A percentile compares a stretch with the other conserved stretches of the same genome.
phyloP scores from a whole-genome alignment of 2,329 filamentous ascomycete genomes.

The Mycosphaerella sp. region DNA sequence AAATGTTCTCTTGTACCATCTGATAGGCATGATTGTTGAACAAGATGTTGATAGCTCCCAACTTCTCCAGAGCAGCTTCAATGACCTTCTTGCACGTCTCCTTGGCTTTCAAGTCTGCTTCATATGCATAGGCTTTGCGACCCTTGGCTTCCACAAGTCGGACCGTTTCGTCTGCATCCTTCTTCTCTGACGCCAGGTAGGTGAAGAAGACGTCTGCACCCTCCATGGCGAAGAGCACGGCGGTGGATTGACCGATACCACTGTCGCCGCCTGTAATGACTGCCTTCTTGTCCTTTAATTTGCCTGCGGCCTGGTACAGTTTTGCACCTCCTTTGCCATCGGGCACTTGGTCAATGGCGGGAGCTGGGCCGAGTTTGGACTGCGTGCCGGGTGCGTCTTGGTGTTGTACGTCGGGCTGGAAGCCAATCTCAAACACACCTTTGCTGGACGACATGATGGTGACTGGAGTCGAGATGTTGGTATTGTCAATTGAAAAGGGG shows the following conservation, averaged over 20 bases:
- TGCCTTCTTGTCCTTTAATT: conserved; percentile 67
- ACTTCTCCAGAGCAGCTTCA: conserved; percentile 56
- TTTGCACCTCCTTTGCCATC: conserved; percentile 61
- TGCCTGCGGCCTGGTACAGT: conserved; percentile 67
- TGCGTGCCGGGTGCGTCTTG: conserved; percentile 50
- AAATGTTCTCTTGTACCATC: conserved; percentile 66
- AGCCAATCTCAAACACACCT: conserved; percentile 20
- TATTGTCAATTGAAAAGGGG: too few species aligned
- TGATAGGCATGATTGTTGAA: conserved; percentile 68
- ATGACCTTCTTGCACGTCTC: conserved; percentile 65
- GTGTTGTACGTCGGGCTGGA: conserved; percentile 39
- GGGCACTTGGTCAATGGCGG: conserved; percentile 59
- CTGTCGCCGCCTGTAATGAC: conserved; percentile 76
- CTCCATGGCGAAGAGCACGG: conserved; percentile 74
- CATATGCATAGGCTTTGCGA: conserved; percentile 56
- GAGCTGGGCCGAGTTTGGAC: conserved; percentile 51
- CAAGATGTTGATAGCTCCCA: conserved; percentile 67
- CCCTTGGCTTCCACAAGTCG: conserved; percentile 61
- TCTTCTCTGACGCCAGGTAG: conserved; percentile 68
- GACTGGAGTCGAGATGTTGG: too few species aligned
- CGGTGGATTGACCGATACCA: conserved; percentile 69
- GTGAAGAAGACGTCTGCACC: conserved; percentile 67
- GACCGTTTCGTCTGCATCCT: conserved; percentile 70
- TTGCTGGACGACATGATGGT: conserved; percentile 28
- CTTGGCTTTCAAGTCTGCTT: conserved; percentile 58